Evolutionary conservation across 2,329 filamentous ascomycete species (phyloP).

Genomic region (Botrytis fabae): DNA sequence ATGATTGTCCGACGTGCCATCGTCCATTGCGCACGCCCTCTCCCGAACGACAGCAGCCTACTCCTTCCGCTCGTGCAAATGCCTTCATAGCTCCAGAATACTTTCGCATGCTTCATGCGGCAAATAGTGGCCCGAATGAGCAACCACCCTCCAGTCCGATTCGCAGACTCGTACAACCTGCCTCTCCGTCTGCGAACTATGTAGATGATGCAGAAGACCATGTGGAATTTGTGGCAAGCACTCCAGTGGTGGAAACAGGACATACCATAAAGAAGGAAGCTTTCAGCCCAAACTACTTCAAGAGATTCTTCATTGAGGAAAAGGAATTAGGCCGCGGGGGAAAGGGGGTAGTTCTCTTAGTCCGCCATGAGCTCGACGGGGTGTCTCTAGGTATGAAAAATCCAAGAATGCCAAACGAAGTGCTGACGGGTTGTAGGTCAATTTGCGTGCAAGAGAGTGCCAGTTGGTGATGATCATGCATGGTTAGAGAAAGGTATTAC

Average conservation of each 20-base stretch:
- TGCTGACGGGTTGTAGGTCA: slow-evolving; percentile 50
- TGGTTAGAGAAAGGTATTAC: slow-evolving; percentile 77
- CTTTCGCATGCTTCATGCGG: slow-evolving; percentile 83
- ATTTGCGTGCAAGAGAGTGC: slow-evolving; percentile 96
- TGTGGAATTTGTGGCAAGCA: slow-evolving; percentile 54
- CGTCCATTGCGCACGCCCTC: slow-evolving; percentile 48
- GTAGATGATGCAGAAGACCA: slow-evolving; percentile 30
- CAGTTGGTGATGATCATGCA: slow-evolving; percentile 88
- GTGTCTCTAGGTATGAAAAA: slow-evolving; percentile 63
- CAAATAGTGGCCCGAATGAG: slow-evolving; percentile 49
- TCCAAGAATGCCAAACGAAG: background rate
- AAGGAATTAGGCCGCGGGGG: slow-evolving; percentile 83
- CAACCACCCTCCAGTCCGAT: slow-evolving; percentile 53
- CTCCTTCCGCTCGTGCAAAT: slow-evolving; percentile 43
- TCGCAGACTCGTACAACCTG: slow-evolving; percentile 46
- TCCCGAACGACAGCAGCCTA: slow-evolving; percentile 47
- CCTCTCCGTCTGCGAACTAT: slow-evolving; percentile 34
- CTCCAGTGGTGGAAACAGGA: slow-evolving; percentile 47
- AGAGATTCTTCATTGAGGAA: slow-evolving; percentile 89
- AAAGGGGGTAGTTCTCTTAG: slow-evolving; percentile 92
- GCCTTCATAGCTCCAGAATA: slow-evolving; percentile 87
- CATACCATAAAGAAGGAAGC: slow-evolving; percentile 81
- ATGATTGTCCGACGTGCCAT: slow-evolving; percentile 67
- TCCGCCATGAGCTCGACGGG: slow-evolving; percentile 87
- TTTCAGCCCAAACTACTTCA: slow-evolving; percentile 91